These are phyloP conservation scores for Vigna nakashimae DNA, from an alignment of 306 rosid genomes.

Conservation along the genomic window DNA sequence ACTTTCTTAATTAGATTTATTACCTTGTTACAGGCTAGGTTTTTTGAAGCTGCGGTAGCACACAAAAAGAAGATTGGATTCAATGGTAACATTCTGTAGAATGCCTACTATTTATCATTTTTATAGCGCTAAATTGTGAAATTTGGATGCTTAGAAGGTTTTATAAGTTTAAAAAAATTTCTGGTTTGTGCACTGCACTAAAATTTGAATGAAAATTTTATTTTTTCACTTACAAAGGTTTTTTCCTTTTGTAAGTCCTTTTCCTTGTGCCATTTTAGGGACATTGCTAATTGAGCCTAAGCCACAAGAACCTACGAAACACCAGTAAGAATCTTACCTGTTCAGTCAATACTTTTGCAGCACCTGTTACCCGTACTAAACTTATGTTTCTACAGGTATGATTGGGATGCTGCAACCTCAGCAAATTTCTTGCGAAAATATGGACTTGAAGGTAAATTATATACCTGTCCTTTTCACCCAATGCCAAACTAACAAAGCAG, in stretches of 20 bases:
- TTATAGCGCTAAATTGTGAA: conserved; percentile 29
- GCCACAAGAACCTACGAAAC: conserved; percentile 98
- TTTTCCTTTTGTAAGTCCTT: conserved; percentile 25
- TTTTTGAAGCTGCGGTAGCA: conserved; percentile 83
- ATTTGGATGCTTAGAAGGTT: not conserved
- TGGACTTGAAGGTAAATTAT: conserved; percentile 69
- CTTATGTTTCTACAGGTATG: conserved; percentile 69
- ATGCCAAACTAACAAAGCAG: not conserved
- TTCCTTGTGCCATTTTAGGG: conserved; percentile 56
- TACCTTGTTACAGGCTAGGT: conserved; percentile 72
- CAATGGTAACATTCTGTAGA: conserved; percentile 62
- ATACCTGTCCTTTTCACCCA: conserved; percentile 15
- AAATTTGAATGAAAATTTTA: not conserved
- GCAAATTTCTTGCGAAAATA: conserved; percentile 88
- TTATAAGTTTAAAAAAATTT: not conserved
- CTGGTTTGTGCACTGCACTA: not conserved
- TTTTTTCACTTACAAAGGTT: not conserved
- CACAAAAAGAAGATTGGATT: conserved; percentile 95
- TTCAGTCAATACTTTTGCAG: conserved; percentile 35
- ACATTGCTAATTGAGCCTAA: conserved; percentile 94
- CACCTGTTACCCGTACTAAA: conserved; percentile 21
- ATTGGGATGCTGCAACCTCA: conserved; percentile 99
- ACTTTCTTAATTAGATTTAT: conserved; percentile 28
- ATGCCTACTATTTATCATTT: conserved; percentile 18
- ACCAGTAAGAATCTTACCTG: conserved; percentile 63